phyloP scores from a whole-genome alignment of 257 asterid species.

The Plectranthus barbatus region DNA sequence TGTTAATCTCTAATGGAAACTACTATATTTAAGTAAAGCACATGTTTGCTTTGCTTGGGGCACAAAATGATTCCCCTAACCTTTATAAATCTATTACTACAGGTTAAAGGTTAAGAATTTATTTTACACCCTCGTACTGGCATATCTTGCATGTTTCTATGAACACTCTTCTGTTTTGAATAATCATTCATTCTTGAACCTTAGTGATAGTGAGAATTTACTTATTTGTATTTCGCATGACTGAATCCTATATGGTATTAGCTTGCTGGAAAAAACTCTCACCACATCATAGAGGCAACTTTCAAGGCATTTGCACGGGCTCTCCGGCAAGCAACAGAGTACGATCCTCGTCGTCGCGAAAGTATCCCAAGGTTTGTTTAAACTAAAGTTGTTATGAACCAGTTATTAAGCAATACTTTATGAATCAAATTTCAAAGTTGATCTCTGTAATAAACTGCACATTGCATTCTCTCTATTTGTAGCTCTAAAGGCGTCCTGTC shows the following conservation, averaged over 20 bases:
- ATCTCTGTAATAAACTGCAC: background rate
- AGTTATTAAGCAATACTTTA: background rate
- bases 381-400: background rate
- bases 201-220: background rate
- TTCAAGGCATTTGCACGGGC: conserved; percentile 99
- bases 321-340: conserved; percentile 91
- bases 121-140: background rate
- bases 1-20: background rate
- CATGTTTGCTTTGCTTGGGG: background rate
- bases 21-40: background rate
- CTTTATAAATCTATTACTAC: too few species aligned
- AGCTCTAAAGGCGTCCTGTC: conserved; percentile 86
- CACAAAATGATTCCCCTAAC: background rate
- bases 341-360: conserved; percentile 78
- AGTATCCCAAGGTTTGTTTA: conserved; percentile 71
- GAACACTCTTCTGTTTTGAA: background rate
- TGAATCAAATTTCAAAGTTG: background rate
- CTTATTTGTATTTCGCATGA: background rate
- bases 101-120: background rate
- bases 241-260: conserved; percentile 22
- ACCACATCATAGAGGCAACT: conserved; percentile 96
- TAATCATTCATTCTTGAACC: too few species aligned
- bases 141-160: too few species aligned
- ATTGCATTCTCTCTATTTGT: conserved; percentile 17
- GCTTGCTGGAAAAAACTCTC: conserved; percentile 95